Percentiles rank a stretch among this genome's conserved stretches.
Evolutionary conservation across 2,329 filamentous ascomycete species (phyloP).

Genomic region (Myriosclerotinia curreyana): DNA sequence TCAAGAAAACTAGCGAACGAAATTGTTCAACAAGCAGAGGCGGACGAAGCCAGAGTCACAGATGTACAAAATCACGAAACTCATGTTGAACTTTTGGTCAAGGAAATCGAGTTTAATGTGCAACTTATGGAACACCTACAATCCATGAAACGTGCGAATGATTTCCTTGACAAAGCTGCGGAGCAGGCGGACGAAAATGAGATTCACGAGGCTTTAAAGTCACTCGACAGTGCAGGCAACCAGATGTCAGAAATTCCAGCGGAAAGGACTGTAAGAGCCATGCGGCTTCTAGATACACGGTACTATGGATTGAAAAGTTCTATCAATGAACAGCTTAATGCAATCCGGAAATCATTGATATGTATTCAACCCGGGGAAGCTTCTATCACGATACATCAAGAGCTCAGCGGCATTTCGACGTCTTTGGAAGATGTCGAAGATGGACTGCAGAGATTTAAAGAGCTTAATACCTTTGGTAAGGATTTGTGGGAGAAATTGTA

Average conservation of each 20-base stretch:
- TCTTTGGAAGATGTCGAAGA: constrained; percentile 53
- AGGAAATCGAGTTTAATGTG: constrained; percentile 57
- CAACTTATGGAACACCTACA: constrained; percentile 53
- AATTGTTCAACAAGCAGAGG: constrained; percentile 75
- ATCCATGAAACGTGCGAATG: constrained; percentile 55
- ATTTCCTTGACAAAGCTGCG: constrained; percentile 61
- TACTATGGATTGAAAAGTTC: constrained; percentile 63
- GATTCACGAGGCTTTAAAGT: constrained; percentile 54
- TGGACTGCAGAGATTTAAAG: constrained; percentile 57
- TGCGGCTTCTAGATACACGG: constrained; percentile 63
- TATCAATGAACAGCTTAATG: constrained; percentile 63
- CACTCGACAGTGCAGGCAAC: constrained; percentile 59
- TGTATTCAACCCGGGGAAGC: constrained; percentile 55
- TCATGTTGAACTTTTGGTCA: constrained; percentile 54
- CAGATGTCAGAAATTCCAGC: constrained; percentile 58
- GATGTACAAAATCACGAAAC: constrained; percentile 47
- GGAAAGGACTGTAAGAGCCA: constrained; percentile 59
- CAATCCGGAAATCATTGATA: constrained; percentile 69
- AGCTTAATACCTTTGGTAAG: constrained; percentile 57
- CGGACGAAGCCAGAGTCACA: constrained; percentile 48
- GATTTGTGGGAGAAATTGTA: constrained; percentile 63
- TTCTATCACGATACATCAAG: constrained; percentile 51
- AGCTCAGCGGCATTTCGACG: constrained; percentile 43
- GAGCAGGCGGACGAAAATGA: constrained; percentile 51
- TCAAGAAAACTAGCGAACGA: constrained; percentile 77